Evolutionary conservation across 2,329 filamentous ascomycete species (phyloP).

Genomic region (Sphaerulina populicola): DNA sequence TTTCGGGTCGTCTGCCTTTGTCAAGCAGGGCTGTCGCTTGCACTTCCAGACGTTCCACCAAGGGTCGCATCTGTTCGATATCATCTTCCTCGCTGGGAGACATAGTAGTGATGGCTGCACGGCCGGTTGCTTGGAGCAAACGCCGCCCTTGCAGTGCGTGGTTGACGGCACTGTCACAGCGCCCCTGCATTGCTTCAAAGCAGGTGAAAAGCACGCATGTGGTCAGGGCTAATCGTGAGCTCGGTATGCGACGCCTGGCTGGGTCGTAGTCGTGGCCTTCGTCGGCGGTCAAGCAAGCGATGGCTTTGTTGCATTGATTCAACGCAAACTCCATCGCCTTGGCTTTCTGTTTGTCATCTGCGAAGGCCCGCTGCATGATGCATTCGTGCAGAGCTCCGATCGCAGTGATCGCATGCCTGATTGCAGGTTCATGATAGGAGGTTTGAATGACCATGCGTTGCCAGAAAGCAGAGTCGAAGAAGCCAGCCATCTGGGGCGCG

Average conservation of each 20-base stretch:
- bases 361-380: slow-evolving; percentile 29
- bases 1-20: slow-evolving; percentile 25
- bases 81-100: slow-evolving; percentile 25
- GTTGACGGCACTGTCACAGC: slow-evolving; percentile 31
- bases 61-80: slow-evolving; percentile 29
- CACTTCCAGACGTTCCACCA: slow-evolving; percentile 29
- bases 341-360: slow-evolving; percentile 27
- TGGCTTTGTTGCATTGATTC: slow-evolving; percentile 30
- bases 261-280: slow-evolving; percentile 15
- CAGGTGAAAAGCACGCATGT: slow-evolving; percentile 32
- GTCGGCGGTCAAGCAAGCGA: slow-evolving; percentile 26
- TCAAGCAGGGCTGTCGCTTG: slow-evolving; percentile 30
- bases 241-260: slow-evolving; percentile 17
- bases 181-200: slow-evolving; percentile 31
- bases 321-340: slow-evolving; percentile 31
- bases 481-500: slow-evolving; percentile 31
- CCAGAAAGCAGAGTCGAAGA: slow-evolving; percentile 31
- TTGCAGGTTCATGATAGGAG: slow-evolving; percentile 30
- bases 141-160: slow-evolving; percentile 29
- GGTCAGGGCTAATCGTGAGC: slow-evolving; percentile 26
- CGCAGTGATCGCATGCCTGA: slow-evolving; percentile 30
- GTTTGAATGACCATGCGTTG: slow-evolving; percentile 30
- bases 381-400: slow-evolving; percentile 31
- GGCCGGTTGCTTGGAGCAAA: slow-evolving; percentile 24
- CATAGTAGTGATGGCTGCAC: slow-evolving; percentile 19